Evolutionary conservation across 345 rosid genomes (phyloP).

Genomic region (Citrus medica): DNA sequence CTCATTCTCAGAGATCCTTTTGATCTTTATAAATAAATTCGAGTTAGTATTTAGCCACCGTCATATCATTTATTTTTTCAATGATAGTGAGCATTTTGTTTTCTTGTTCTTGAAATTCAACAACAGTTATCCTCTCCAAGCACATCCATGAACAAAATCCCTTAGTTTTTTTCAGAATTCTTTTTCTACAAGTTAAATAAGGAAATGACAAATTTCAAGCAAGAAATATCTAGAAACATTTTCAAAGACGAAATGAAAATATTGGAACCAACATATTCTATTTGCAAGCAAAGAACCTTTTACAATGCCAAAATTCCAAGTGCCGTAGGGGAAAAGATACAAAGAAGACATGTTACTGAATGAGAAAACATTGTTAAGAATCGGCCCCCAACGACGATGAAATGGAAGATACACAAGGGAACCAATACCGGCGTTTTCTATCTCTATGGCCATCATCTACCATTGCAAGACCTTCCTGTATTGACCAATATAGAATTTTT

Average conservation of each 20-base stretch:
- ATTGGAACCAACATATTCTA: background rate
- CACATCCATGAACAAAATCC: background rate
- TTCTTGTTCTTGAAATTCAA: background rate
- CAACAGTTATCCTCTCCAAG: background rate
- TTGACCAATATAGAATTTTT: slow-evolving; percentile 21
- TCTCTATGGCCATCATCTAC: slow-evolving; percentile 73
- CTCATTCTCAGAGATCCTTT: background rate
- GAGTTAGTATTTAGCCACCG: background rate
- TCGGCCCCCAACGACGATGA: slow-evolving; percentile 46
- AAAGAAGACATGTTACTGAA: background rate
- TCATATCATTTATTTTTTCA: no score
- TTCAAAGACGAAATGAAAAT: background rate
- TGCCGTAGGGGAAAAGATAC: background rate
- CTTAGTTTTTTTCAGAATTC: no score
- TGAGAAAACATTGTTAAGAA: slow-evolving; percentile 9
- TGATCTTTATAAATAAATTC: background rate
- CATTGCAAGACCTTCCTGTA: slow-evolving; percentile 88
- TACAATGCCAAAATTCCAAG: background rate
- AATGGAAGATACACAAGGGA: slow-evolving; percentile 76
- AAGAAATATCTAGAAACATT: background rate
- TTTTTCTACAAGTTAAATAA: background rate
- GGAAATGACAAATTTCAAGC: background rate
- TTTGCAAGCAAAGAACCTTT: background rate
- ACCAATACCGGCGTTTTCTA: slow-evolving; percentile 74
- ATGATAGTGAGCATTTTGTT: background rate